Base-by-base conservation (phyloP, 805 yeast genomes). In the Lachancea quebecensis region DNA sequence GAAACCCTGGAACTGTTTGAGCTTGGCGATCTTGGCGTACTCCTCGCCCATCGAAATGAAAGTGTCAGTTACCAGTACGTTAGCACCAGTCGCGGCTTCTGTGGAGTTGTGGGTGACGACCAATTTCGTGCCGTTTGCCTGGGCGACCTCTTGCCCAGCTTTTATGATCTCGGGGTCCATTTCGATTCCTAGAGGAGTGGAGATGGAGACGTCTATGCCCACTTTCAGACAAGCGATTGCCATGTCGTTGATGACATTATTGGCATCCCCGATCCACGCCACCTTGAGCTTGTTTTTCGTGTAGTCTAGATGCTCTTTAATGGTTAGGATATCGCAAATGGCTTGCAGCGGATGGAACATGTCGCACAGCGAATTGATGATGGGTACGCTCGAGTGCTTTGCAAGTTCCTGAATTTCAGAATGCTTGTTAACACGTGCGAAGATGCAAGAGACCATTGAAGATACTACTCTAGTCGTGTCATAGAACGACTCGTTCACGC, bases 1-100 rank as follows among this genome's bases (percentile, higher is more conserved):
- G 74, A 82, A 93, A 1, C 95, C 96, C 12, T 71, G 74, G 63
- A 93, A 93, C 67, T 88, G 90, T 58, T 80, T 72, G 55, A 93
- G 70, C 51, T 90, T 85, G 46, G 73, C 70, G 40, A 64, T 71
- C 51, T 79, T 85, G 62, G 90, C 90, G 4, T 76, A 69, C 65
- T 93, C 99, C 71, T 93, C 90, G 46, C 99, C 99, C 99, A 93
- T 93, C 1, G 98, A 91, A 18, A 93, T 79, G 81, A 95, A 93
- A 2, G 99, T 93, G 59, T 93, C 99, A 12, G 99, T 93, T 38
- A 91, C 98, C 31, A 93, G 65, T 35, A 93, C 73, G 59, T 91
- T 78, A 4, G 98, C 88, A 53, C 74, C 72, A 44, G 73, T 71
- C 41, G 88, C 77, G 1, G 97, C 96, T 21, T 58, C 71, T n/a